phyloP scores from a whole-genome alignment of 2,329 filamentous ascomycete species.

The Calonectria hawksworthii region DNA sequence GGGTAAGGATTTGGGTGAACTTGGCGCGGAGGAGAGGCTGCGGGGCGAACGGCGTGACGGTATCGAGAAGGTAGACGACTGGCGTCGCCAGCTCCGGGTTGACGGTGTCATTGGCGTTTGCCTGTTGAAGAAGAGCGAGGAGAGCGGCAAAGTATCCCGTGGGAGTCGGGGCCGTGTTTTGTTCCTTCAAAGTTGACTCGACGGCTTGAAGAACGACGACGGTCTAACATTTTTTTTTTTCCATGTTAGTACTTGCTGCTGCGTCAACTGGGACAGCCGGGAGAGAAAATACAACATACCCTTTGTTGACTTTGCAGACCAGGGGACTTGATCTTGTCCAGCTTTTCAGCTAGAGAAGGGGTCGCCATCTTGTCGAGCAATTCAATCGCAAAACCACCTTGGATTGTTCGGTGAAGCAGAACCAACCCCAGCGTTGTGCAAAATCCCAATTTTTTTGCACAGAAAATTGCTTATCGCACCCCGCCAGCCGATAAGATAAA shows the following conservation, averaged over 20 bases:
- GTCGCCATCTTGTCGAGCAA: slow-evolving; percentile 61
- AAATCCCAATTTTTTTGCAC: slow-evolving; percentile 47
- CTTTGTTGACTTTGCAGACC: slow-evolving; percentile 96
- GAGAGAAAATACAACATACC: slow-evolving; percentile 63
- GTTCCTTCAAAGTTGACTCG: slow-evolving; percentile 91
- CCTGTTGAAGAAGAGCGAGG: slow-evolving; percentile 86
- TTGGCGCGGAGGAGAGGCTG: slow-evolving; percentile 91
- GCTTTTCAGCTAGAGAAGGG: slow-evolving; percentile 80
- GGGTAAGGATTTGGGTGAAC: slow-evolving; percentile 92
- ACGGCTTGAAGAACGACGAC: slow-evolving; percentile 90
- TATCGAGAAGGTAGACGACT: slow-evolving; percentile 94
- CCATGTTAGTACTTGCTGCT: slow-evolving; percentile 21
- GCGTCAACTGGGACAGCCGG: neutral
- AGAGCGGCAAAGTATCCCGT: slow-evolving; percentile 98
- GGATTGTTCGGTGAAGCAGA: slow-evolving; percentile 47
- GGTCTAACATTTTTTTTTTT: slow-evolving; percentile 65
- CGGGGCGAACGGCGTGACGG: slow-evolving; percentile 88
- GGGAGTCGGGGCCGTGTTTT: slow-evolving; percentile 85
- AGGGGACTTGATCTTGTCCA: slow-evolving; percentile 97
- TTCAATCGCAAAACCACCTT: slow-evolving; percentile 44
- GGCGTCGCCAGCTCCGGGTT: slow-evolving; percentile 89
- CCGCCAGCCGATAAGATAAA: slow-evolving; percentile 45
- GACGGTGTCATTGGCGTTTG: slow-evolving; percentile 75
- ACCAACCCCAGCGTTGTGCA: slow-evolving; percentile 37
- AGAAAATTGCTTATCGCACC: slow-evolving; percentile 48